Base-by-base conservation (phyloP, 1,139 yeast genomes). In the Scheffersomyces quercinus region DNA sequence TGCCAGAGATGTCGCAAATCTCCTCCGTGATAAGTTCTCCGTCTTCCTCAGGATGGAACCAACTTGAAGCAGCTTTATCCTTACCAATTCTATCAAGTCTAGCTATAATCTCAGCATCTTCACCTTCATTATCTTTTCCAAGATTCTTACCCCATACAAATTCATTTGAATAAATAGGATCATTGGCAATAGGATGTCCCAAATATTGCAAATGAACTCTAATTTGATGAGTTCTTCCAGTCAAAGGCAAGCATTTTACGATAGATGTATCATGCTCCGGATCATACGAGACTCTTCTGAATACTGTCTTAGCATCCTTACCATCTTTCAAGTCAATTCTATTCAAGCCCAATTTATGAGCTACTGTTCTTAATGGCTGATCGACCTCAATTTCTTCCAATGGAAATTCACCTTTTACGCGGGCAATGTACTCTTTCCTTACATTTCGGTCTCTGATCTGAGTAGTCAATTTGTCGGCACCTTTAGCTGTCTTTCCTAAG, bases 141-240 rank as follows among this genome's bases (percentile, higher is more conserved):
- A 83, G 67, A 1, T 62, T 58, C 0, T 70, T 67, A 0, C 95
- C 96, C 96, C 97, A 90, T 1, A 87, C 82, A 15, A 64, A 63
- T 16, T 76, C 75, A 45, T 84, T 83, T 52, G 74, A 64, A 49
- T 93, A 93, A 0, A 93, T 77, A 0, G 98, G 98, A 62, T 93
- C 99, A 61, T 93, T 93, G 28, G 96, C 96, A 41, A 93, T 93
- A 0, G 99, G 97, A 55, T 80, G 81, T 0, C 97, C 97, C 26
- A 93, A 58, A 54, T 76, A 86, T 62, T 91, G 97, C 43, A 93
- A 66, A 67, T 93, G 99, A 0, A 93, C 96, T 43, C 99, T 70
- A 40, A 93, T 89, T 60, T 93, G 99, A 62, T 93, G 99, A 0
- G 98, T 88, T 56, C 99, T 74, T 0, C 99, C 99, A 0, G 99